Evolutionary conservation across 108 stramenopile genomes (phyloP).

Genomic region (Stephanodiscus minutulus): DNA sequence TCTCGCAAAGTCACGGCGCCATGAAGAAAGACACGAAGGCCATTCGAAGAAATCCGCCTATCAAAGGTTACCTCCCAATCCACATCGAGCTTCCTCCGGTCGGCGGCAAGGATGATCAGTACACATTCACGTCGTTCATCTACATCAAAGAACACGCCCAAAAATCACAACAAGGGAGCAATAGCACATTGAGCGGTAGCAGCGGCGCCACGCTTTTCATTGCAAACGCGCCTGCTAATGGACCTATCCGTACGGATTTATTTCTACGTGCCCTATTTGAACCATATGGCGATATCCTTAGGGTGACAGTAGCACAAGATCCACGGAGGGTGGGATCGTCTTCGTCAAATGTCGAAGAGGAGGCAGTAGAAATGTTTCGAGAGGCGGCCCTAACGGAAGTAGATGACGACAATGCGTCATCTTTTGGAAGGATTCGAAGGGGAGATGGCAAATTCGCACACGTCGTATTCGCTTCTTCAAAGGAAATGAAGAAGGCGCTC

Average conservation of each 20-base stretch:
- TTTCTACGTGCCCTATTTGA: conserved; percentile 68
- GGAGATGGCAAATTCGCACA: conserved; percentile 75
- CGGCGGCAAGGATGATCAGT: conserved; percentile 37
- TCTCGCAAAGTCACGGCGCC: neutral
- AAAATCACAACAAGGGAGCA: conserved; percentile 13
- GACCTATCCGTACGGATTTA: conserved; percentile 65
- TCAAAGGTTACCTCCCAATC: conserved; percentile 86
- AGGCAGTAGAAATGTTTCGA: conserved; percentile 32
- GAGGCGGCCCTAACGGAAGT: conserved; percentile 30
- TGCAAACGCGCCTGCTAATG: conserved; percentile 78
- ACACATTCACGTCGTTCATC: conserved; percentile 59
- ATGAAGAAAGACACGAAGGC: conserved; percentile 23
- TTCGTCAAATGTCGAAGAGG: conserved; percentile 1
- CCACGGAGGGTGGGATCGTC: conserved; percentile 51
- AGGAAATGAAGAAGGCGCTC: conserved; percentile 68
- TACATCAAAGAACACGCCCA: conserved; percentile 75
- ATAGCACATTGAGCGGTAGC: conserved; percentile 3
- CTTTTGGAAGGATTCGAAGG: conserved; percentile 35
- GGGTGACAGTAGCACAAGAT: conserved; percentile 78
- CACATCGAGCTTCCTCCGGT: conserved; percentile 61
- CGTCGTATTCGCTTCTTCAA: conserved; percentile 70
- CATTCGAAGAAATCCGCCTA: conserved; percentile 32
- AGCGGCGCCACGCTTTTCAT: conserved; percentile 75
- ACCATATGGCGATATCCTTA: conserved; percentile 64
- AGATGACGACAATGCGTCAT: conserved; percentile 34